Evolutionary conservation across 225 moss, liverwort and hornwort genomes (phyloP), one percentile per base, ranked within the genome.

Genomic region (Physcomitrium patens): DNA sequence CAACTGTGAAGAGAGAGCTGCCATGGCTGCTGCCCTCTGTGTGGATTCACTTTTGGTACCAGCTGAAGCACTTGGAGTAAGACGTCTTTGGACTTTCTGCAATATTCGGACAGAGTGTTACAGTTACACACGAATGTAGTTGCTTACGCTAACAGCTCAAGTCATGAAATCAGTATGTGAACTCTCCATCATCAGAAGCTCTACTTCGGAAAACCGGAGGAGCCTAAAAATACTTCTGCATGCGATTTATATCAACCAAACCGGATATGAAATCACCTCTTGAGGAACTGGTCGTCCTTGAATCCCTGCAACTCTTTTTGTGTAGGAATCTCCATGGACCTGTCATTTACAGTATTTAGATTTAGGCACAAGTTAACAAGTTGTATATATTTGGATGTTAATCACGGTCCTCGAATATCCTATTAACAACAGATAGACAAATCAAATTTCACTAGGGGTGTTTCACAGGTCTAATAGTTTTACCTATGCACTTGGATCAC

Each of bases 1-100:
- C 75, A 90, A 88, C 28, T 86, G 88, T 11, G 86, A 79, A 24
- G 88, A 86, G 31, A 92, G 76, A 56, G 92, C 92, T 28, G 90
- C 88, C 92, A 92, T 90, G 18, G 93, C 93, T 59, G 81, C 71
- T 82, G 87, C 87, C 76, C 93, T 71, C 81, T 93, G 91, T 53
- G 89, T 93, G 17, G 77, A 79, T 37, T 49, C 63, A 67, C 81
- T 83, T 63, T 54, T 65, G 8, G 82, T 20, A 47, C 77, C 73
- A 37, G 49, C 72, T 51, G 82, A 77, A 15, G 56, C 41, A 73
- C 77, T 82, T 15, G 72, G 81, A 14, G 73, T 68, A 13, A 73
- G 77, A 63, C 68, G 73, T 68, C 78, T 78, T 73, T 83, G 80
- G 12, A 72, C 23, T 20, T 76, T 77, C 88, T 88, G 80, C 52